Percentiles rank a stretch among this genome's conserved stretches.
Evolutionary conservation across 106 monocot genomes (phyloP).

Genomic region (Allium cepa): DNA sequence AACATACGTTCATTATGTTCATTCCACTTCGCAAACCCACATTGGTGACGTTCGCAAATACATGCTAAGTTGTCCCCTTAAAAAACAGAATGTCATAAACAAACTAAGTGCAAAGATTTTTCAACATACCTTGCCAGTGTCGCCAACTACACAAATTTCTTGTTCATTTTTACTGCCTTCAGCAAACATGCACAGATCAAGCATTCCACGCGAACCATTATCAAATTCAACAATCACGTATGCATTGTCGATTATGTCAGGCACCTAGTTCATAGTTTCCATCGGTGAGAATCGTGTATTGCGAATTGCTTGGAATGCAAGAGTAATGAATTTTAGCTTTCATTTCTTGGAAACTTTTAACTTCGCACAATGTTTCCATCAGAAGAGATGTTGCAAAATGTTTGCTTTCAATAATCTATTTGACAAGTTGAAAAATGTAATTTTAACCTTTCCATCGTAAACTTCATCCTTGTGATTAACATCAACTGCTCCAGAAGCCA

Average conservation of each 20-base stretch:
- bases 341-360: too few relatives aligned
- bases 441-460: conserved; percentile 80
- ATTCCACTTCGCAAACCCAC: too few relatives aligned
- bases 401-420: background rate
- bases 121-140: conserved; percentile 67
- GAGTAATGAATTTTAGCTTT: background rate
- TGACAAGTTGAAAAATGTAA: background rate
- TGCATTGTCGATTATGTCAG: conserved; percentile 90
- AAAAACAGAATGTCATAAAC: too few relatives aligned
- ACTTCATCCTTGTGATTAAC: conserved; percentile 95
- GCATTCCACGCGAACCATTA: conserved; percentile 91
- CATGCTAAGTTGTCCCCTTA: too few relatives aligned
- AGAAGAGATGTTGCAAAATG: too few relatives aligned
- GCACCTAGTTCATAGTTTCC: conserved; percentile 46
- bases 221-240: conserved; percentile 92
- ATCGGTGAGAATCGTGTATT: background rate
- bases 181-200: conserved; percentile 98
- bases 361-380: too few relatives aligned
- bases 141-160: conserved; percentile 96
- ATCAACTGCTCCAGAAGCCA: conserved; percentile 90
- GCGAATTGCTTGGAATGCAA: background rate
- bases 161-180: conserved; percentile 96
- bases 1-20: too few relatives aligned
- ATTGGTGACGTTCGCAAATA: too few relatives aligned
- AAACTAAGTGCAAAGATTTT: too few relatives aligned